Conservation (phyloP, 192 early-diverging fungal species). For the Linnemannia zychae region DNA sequence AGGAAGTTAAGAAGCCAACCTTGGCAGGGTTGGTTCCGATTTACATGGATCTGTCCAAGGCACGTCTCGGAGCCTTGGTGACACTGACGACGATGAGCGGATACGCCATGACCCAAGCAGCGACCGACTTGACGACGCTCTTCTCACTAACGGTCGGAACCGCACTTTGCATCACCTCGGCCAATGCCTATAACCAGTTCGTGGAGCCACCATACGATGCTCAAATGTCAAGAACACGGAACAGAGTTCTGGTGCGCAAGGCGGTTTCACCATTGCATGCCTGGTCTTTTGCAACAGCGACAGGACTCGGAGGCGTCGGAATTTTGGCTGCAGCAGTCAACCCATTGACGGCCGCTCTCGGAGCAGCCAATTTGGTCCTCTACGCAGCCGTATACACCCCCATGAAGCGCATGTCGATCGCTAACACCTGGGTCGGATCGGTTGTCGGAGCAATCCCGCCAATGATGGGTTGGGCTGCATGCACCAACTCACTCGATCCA, state of each 20-base stretch:
- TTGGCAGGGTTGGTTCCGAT: constrained; percentile 29
- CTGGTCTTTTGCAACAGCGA: constrained; percentile 74
- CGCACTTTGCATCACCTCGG: constrained; percentile 86
- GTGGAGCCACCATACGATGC: constrained; percentile 96
- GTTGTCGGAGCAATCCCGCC: constrained; percentile 98
- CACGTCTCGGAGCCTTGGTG: constrained; percentile 89
- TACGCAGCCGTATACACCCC: constrained; percentile 94
- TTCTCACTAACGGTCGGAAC: constrained; percentile 90
- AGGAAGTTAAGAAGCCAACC: constrained; percentile 47
- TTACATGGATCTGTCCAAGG: constrained; percentile 82
- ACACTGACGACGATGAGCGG: constrained; percentile 96
- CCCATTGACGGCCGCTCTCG: constrained; percentile 86
- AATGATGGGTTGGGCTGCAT: constrained; percentile 97
- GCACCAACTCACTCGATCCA: constrained; percentile 77
- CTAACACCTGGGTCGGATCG: constrained; percentile 97
- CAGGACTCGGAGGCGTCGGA: constrained; percentile 76
- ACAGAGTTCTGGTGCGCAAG: constrained; percentile 87
- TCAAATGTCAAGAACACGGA: constrained; percentile 95
- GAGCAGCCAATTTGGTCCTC: constrained; percentile 87
- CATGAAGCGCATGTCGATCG: constrained; percentile 92
- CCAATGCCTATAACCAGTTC: constrained; percentile 98
- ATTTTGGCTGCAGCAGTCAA: constrained; percentile 86
- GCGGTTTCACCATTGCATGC: constrained; percentile 83
- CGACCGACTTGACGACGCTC: constrained; percentile 69
- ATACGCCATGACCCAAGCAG: constrained; percentile 91